Percentiles rank a stretch among this genome's conserved stretches.
phyloP scores from a whole-genome alignment of 2,329 filamentous ascomycete genomes.

The Aspergillus niger region DNA sequence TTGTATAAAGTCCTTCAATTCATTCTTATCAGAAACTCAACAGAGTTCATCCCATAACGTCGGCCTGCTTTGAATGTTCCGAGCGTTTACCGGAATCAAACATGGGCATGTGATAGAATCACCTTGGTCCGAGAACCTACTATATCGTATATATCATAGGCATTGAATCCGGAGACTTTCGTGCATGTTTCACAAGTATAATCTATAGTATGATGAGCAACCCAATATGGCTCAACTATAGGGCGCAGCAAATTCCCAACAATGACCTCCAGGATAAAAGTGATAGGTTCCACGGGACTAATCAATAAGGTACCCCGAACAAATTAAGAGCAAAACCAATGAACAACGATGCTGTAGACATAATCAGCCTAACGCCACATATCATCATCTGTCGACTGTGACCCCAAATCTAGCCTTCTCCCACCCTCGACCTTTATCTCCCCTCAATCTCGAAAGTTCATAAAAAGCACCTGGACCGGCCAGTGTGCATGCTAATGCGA shows the following conservation, averaged over 20 bases:
- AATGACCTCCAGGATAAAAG: not conserved
- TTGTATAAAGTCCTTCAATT: conserved; percentile 17
- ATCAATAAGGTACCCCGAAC: not conserved
- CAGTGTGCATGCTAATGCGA: no score
- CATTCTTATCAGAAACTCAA: not conserved
- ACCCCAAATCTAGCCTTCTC: not conserved
- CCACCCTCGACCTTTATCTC: not conserved
- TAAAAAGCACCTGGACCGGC: no score
- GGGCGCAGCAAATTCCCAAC: not conserved
- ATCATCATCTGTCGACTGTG: not conserved
- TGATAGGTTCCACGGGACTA: not conserved
- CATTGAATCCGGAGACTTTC: not conserved
- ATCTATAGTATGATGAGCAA: not conserved
- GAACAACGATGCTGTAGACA: not conserved
- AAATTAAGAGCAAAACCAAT: not conserved
- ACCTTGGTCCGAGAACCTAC: no score
- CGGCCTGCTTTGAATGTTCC: not conserved
- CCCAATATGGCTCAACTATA: not conserved
- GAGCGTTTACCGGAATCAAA: not conserved
- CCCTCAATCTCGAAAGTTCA: no score
- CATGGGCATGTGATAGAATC: no score
- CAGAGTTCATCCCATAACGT: not conserved
- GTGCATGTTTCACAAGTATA: not conserved
- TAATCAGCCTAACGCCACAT: not conserved
- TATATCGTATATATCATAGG: not conserved